A percentile compares a stretch with the other conserved stretches of the same genome.
phyloP scores from a whole-genome alignment of 805 yeast genomes.

The Ogataea degrootiae region DNA sequence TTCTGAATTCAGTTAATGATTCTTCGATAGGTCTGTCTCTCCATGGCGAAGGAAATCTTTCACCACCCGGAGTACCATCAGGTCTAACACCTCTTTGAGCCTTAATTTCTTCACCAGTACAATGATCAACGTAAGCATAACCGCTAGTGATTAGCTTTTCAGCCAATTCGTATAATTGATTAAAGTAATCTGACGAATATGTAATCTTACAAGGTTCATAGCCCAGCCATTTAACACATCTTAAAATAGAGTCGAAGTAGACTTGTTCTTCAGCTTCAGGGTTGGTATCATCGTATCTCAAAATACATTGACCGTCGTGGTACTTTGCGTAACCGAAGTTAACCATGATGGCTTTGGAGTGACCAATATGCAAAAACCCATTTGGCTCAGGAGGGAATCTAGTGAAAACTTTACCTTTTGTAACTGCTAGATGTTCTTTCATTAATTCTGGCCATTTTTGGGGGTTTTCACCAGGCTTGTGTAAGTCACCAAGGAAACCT shows the following conservation, averaged over 20 bases:
- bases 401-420: slow-evolving; percentile 81
- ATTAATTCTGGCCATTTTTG: slow-evolving; percentile 84
- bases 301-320: slow-evolving; percentile 81
- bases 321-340: slow-evolving; percentile 95
- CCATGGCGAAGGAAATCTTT: slow-evolving; percentile 77
- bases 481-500: slow-evolving; percentile 93
- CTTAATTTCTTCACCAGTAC: slow-evolving; percentile 87
- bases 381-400: slow-evolving; percentile 99
- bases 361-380: slow-evolving; percentile 96
- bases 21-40: slow-evolving; percentile 69
- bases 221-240: slow-evolving; percentile 91
- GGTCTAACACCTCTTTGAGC: slow-evolving; percentile 84
- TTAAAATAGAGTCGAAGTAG: slow-evolving; percentile 77
- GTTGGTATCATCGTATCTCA: slow-evolving; percentile 95
- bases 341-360: slow-evolving; percentile 95
- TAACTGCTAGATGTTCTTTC: slow-evolving; percentile 71
- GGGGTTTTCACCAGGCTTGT: slow-evolving; percentile 92
- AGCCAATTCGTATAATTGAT: slow-evolving; percentile 81
- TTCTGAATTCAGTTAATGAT: slow-evolving; percentile 75
- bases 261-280: slow-evolving; percentile 98
- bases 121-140: slow-evolving; percentile 88
- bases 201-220: slow-evolving; percentile 92
- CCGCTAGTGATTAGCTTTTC: slow-evolving; percentile 69
- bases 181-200: slow-evolving; percentile 94
- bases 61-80: slow-evolving; percentile 93